Base-by-base conservation (phyloP, 148 eudicot species). In the Rhododendron ferrugineum region DNA sequence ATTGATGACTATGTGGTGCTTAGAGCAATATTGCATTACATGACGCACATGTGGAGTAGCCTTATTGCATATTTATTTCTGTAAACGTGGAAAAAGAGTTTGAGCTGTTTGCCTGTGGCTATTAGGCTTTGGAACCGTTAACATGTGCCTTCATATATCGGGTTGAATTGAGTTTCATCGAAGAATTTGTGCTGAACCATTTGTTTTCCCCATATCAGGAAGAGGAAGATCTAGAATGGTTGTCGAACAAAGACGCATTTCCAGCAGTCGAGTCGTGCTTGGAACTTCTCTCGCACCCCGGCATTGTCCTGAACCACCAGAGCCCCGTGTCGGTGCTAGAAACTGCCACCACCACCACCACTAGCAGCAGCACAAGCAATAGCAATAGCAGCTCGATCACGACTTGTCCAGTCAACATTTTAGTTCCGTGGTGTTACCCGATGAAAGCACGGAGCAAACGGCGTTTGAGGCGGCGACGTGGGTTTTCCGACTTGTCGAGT, bases 151-250 rank as follows among this genome's bases (percentile, higher is more conserved):
- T 60, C 66, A 23, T 60, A 5, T 60, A 0, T 62, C 3, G 62
- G 85, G 85, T 83, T 83, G 79, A 50, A 28, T 14, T 26, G 73
- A 16, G 50, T 49, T 56, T 14, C 49, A 32, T n/a, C 1, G n/a
- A 23, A 23, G 32, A 40, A 4, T 0, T 85, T 4, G 50, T 16
- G 52, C 68, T 88, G 50, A 84, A 83, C 84, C 58, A 14, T 66
- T 80, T 77, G 44, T 77, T 87, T 50, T 80, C 77, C 54, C 37
- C 50, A 37, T 58, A 9, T 40, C 93, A 93, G 95, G 98, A 92
- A 32, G 96, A 96, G 91, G 98, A 95, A 88, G 98, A 96, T 60
- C 89, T 96, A 52, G 98, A 94, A 80, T 96, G 98, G 98, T 85
- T 96, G 56, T 92, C 90, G 3, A 93, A 96, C 93, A 96, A 96